Evolutionary conservation across 257 asterid genomes (phyloP).

Genomic region (Ligustrum vulgare): DNA sequence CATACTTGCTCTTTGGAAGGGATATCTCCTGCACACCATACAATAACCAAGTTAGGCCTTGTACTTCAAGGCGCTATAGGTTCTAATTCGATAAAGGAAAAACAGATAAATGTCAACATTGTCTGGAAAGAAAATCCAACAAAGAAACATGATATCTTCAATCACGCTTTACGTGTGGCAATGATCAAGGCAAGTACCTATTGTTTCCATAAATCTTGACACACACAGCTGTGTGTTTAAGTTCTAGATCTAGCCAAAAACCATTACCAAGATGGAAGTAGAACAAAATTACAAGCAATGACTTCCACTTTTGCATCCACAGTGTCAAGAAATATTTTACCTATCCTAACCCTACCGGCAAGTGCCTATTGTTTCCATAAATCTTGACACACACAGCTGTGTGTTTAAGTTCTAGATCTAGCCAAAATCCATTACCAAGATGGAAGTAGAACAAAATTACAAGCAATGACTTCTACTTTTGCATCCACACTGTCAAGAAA

Average conservation of each 20-base stretch:
- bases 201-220: slow-evolving; percentile 1
- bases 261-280: neutral
- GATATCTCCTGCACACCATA: slow-evolving; percentile 61
- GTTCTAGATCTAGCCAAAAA: neutral
- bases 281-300: neutral
- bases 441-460: neutral
- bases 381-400: neutral
- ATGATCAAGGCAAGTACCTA: neutral
- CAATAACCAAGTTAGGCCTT: slow-evolving; percentile 24
- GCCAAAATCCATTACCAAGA: neutral
- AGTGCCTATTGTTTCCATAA: slow-evolving; percentile 5
- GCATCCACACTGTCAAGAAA: neutral
- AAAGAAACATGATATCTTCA: neutral
- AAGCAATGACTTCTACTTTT: neutral
- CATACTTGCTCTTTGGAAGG: slow-evolving; percentile 88
- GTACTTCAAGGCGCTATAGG: neutral
- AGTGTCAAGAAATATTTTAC: neutral
- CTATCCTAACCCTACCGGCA: neutral
- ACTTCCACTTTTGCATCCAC: neutral
- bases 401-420: neutral
- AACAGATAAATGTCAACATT: neutral
- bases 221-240: neutral
- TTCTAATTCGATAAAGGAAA: slow-evolving; percentile 1
- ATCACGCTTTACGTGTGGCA: neutral
- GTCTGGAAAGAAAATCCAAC: neutral